Conservation (phyloP, 23 red algal genomes). For the Gracilaria gracilis region DNA sequence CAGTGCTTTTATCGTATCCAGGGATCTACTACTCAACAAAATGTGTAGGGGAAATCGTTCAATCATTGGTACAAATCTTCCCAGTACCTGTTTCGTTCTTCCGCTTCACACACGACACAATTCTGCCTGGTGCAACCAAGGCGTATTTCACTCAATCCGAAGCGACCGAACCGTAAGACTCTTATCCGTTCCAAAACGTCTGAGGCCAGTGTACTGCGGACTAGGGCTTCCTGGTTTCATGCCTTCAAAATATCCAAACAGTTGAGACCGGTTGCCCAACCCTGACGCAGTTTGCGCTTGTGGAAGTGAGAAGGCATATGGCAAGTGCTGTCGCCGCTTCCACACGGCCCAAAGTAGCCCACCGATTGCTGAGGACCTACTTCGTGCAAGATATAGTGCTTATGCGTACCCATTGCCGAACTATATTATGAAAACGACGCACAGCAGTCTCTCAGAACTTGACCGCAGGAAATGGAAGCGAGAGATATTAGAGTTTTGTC, state of each 20-base stretch:
- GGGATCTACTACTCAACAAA: background rate
- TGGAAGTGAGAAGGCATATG: slow-evolving; percentile 80
- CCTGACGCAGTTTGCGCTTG: slow-evolving; percentile 69
- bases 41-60: background rate
- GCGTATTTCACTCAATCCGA: slow-evolving; percentile 13
- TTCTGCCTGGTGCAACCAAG: background rate
- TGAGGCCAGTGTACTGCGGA: background rate
- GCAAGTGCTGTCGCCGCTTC: slow-evolving; percentile 85
- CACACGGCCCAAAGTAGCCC: slow-evolving; percentile 76
- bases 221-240: slow-evolving; percentile 26
- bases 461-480: slow-evolving; percentile 86
- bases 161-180: background rate
- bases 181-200: background rate
- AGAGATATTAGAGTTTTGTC: slow-evolving; percentile 95
- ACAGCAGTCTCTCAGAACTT: slow-evolving; percentile 60
- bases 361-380: slow-evolving; percentile 71
- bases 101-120: background rate
- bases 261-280: slow-evolving; percentile 46
- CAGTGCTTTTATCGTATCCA: too few relatives aligned
- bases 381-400: slow-evolving; percentile 87
- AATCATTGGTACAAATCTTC: background rate
- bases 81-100: background rate
- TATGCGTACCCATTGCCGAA: slow-evolving; percentile 84
- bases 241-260: slow-evolving; percentile 7
- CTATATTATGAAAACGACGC: slow-evolving; percentile 97